phyloP scores from a whole-genome alignment of 441 rosid species.

The Gossypium gossypioides region DNA sequence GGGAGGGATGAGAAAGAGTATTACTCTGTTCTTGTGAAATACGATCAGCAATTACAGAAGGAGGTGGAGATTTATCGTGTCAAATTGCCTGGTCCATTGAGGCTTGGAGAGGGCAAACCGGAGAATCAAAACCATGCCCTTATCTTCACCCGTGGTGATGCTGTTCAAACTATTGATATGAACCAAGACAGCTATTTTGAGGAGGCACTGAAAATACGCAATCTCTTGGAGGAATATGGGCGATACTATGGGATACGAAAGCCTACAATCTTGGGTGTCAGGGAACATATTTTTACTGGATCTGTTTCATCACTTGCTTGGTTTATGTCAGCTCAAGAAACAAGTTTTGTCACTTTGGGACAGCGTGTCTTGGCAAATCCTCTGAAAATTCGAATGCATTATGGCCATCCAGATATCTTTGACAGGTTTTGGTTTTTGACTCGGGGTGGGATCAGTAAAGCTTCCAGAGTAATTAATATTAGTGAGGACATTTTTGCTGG shows the following conservation, averaged over 20 bases:
- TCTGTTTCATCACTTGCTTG: conserved; percentile 65
- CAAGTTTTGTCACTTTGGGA: background rate
- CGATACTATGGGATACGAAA: background rate
- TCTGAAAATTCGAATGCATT: background rate
- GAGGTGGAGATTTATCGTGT: conserved; percentile 13
- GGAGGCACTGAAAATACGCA: conserved; percentile 3
- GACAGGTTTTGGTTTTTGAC: background rate
- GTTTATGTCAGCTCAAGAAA: conserved; percentile 14
- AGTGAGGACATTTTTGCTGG: conserved; percentile 3
- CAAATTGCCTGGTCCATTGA: conserved; percentile 62
- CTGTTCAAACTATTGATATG: conserved; percentile 5
- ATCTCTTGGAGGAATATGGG: background rate
- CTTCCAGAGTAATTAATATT: background rate
- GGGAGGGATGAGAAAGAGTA: background rate
- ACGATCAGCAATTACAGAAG: background rate
- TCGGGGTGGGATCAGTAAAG: background rate
- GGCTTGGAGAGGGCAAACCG: conserved; percentile 68
- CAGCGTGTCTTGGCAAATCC: background rate
- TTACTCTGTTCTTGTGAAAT: background rate
- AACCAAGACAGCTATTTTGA: conserved; percentile 3
- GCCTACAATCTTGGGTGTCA: conserved; percentile 50
- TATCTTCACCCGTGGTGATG: conserved; percentile 35
- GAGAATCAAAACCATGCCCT: conserved; percentile 47
- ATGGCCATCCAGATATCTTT: conserved; percentile 2
- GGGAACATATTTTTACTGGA: conserved; percentile 62